Evolutionary conservation across 2,329 filamentous ascomycete species (phyloP).

Genomic region (Fusarium sp.): DNA sequence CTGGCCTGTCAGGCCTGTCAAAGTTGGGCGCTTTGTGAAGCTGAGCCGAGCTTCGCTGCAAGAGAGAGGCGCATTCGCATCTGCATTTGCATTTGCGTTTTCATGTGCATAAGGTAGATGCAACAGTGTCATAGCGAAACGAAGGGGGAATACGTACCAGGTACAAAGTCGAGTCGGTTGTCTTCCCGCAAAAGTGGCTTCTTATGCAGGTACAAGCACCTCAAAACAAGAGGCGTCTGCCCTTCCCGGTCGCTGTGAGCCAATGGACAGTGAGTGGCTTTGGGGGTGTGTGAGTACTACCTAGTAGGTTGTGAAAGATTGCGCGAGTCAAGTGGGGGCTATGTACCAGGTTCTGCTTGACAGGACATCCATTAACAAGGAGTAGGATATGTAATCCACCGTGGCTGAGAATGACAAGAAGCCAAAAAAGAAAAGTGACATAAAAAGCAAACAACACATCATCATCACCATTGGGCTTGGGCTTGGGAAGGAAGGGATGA

Average conservation of each 20-base stretch:
- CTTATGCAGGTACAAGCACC: constrained; percentile 35
- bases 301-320: background rate
- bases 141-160: constrained; percentile 1
- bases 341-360: background rate
- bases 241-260: constrained; percentile 18
- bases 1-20: background rate
- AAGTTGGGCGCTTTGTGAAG: constrained; percentile 16
- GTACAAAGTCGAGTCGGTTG: constrained; percentile 29
- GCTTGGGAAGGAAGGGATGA: background rate
- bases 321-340: constrained; percentile 16
- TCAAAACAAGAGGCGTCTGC: constrained; percentile 24
- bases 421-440: background rate
- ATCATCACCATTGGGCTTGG: background rate
- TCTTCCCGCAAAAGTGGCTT: constrained; percentile 36
- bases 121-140: background rate
- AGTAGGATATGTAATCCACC: background rate
- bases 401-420: background rate
- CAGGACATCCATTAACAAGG: background rate
- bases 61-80: constrained; percentile 21
- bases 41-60: constrained; percentile 25
- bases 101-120: background rate
- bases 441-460: background rate
- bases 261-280: constrained; percentile 30
- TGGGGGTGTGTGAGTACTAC: background rate
- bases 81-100: background rate